Evolutionary conservation across 2,329 filamentous ascomycete species (phyloP), one percentile per base, ranked within the genome.

Genomic region (Septoria petroselini): DNA sequence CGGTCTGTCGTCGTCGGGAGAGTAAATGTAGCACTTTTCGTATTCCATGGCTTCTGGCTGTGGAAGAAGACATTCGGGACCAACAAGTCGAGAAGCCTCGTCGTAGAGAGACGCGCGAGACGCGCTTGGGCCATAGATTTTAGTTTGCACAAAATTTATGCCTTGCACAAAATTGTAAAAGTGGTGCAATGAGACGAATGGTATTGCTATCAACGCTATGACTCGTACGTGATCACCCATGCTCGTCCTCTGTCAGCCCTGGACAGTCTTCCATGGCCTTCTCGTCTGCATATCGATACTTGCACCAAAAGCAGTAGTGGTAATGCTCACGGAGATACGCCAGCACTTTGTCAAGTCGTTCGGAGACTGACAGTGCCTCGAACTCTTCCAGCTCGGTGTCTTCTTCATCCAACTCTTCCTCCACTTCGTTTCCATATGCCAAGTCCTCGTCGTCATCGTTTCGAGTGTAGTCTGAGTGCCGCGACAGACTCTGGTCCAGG

Each of bases 271-370:
- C 84, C 29, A 42, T 27, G 3, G 30, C 35, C n/a, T 73, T 70
- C 29, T 73, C 73, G 63, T 89, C 83, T 0, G 83, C 79, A 67
- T 96, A 98, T 44, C 75, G 75, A 69, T 79, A 86, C 68, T 96
- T 97, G 71, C 93, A 98, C 87, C 91, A 98, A 67, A 96, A 95
- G 72, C 93, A 98, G 67, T 98, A 98, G 37, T 76, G 71, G 63
- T 89, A 81, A 63, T 79, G 79, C 41, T 82, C 74, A 30, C 93
- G 79, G 46, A 98, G 68, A 68, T 87, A 83, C 14, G 72, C 67
- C 7, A 95, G 77, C 11, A 94, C 68, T 59, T 75, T 81, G 7
- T 74, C 71, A 54, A 97, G 70, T 58, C 82, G 80, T 61, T 94
- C 85, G 1, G 73, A 72, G 1, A 82, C 74, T 17, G 83, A 79